A percentile compares a stretch with the other conserved stretches of the same genome.
These are phyloP conservation scores for Colletotrichum gigasporum DNA, from an alignment of 2,329 filamentous ascomycete species.

Conservation along the genomic window DNA sequence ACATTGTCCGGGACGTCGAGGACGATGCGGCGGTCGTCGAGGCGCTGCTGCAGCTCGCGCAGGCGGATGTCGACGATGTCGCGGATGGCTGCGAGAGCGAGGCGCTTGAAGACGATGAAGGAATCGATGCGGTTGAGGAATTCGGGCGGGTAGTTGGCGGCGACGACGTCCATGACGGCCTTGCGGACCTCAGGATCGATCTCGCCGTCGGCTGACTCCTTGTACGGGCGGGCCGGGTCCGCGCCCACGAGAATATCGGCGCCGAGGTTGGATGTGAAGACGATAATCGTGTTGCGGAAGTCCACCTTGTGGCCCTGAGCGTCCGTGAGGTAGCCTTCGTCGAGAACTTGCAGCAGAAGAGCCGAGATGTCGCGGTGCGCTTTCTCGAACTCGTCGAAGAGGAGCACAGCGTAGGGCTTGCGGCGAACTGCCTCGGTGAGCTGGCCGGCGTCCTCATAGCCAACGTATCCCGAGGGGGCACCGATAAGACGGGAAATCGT, in stretches of 20 bases:
- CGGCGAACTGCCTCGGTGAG: constrained; percentile 93
- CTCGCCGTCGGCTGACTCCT: constrained; percentile 70
- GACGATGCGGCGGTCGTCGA: constrained; percentile 86
- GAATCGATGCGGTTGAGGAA: constrained; percentile 97
- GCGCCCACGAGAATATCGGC: constrained; percentile 88
- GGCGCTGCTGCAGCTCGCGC: constrained; percentile 80
- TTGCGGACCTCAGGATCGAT: constrained; percentile 78
- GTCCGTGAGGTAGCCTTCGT: constrained; percentile 96
- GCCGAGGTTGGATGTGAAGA: constrained; percentile 94
- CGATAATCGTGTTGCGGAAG: constrained; percentile 96
- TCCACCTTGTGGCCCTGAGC: constrained; percentile 96
- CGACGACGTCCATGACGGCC: constrained; percentile 89
- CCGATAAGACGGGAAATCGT: constrained; percentile 94
- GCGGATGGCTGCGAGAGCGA: constrained; percentile 79
- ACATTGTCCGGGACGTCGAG: constrained; percentile 77
- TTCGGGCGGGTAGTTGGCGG: constrained; percentile 81
- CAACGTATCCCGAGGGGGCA: constrained; percentile 92
- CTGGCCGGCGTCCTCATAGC: constrained; percentile 96
- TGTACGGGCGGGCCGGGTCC: constrained; percentile 71
- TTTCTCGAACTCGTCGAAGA: constrained; percentile 99
- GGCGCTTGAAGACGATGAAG: constrained; percentile 93
- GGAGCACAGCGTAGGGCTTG: constrained; percentile 92
- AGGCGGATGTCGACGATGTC: constrained; percentile 96
- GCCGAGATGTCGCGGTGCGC: constrained; percentile 95
- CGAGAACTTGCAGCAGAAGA: constrained; percentile 90